Evolutionary conservation across 2,329 filamentous ascomycete genomes (phyloP), one percentile per base, ranked within the genome.

Genomic region (Trichoderma atrobrunneum): DNA sequence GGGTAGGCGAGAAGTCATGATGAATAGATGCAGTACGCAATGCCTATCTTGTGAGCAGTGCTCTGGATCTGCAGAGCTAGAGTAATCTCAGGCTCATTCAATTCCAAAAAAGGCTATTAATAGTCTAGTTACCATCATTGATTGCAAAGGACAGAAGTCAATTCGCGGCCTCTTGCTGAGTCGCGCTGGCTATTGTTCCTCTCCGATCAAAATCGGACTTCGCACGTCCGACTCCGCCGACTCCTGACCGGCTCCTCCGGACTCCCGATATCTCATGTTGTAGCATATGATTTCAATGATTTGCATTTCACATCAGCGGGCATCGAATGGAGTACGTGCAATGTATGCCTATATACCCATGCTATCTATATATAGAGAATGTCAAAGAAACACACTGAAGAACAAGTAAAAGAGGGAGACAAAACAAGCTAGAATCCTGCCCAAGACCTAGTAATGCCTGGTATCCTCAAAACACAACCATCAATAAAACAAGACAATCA

Each of bases 341-440:
- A 57, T 68, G 28, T 67, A 60, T 68, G 36, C 65, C n/a, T 59
- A 39, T 65, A 65, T 65, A 36, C 30, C 51, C 24, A 57, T 69
- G 56, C 28, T 61, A 51, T 61, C 26, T 61, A 51, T 69, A 12
- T 61, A 61, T 68, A 43, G 7, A 59, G 54, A 32, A 28, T 7
- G 7, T 24, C 7, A 21, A 59, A 59, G 24, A 26, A 43, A 51
- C 24, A 65, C 16, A 36, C 5, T 3, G 30, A 60, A 34, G n/a
- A n/a, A 34, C 2, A 26, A 61, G 16, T 24, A 24, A 54, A 21
- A 54, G 48, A 54, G 21, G 24, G 14, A 18, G 34, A 48, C 32
- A 62, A 70, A 32, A 43, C 24, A 61, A 43, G 57, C 16, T 48
- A 34, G 34, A 62, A 62, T 28, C 54, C 48, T 57, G 12, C 32